Percentiles rank a stretch among this genome's conserved stretches.
Evolutionary conservation across 768 basidiomycete species (phyloP).

Genomic region (Psilocybe sp.): DNA sequence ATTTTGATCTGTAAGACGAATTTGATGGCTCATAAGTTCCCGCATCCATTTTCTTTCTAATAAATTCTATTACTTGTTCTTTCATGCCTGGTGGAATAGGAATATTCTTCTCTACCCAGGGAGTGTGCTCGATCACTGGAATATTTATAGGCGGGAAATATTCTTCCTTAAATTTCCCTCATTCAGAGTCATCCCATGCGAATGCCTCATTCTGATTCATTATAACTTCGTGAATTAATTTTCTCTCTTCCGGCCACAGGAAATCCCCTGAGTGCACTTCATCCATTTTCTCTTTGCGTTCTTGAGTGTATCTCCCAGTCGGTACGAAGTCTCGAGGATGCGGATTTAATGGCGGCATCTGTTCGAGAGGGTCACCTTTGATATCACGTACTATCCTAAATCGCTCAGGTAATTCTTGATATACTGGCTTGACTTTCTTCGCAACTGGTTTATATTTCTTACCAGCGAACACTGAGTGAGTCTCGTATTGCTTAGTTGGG

Average conservation of each 20-base stretch:
- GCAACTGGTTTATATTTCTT: constrained; percentile 11
- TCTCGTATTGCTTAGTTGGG: no score
- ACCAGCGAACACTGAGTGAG: no score
- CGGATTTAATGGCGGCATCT: constrained; percentile 1
- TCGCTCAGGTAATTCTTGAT: constrained; percentile 4
- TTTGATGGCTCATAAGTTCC: constrained; percentile 29
- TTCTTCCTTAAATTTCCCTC: constrained; percentile 29
- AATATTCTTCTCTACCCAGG: constrained; percentile 4
- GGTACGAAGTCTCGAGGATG: constrained; percentile 10
- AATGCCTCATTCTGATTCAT: constrained; percentile 20
- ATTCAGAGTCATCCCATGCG: constrained; percentile 27
- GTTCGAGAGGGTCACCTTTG: constrained; percentile 7
- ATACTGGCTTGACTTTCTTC: constrained; percentile 1
- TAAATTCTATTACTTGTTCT: not conserved
- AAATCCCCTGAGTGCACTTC: constrained; percentile 19
- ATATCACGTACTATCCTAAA: constrained; percentile 10
- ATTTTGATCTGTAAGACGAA: constrained; percentile 20
- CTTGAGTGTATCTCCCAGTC: constrained; percentile 16
- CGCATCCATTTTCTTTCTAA: constrained; percentile 25
- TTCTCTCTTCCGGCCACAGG: constrained; percentile 18
- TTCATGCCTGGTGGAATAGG: constrained; percentile 5
- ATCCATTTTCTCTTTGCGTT: constrained; percentile 8
- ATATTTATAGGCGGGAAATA: constrained; percentile 25
- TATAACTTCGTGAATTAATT: constrained; percentile 31
- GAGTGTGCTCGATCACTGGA: constrained; percentile 1